These are phyloP conservation scores for Coprinopsis sp. DNA, from an alignment of 768 basidiomycete genomes.

Conservation along the genomic window DNA sequence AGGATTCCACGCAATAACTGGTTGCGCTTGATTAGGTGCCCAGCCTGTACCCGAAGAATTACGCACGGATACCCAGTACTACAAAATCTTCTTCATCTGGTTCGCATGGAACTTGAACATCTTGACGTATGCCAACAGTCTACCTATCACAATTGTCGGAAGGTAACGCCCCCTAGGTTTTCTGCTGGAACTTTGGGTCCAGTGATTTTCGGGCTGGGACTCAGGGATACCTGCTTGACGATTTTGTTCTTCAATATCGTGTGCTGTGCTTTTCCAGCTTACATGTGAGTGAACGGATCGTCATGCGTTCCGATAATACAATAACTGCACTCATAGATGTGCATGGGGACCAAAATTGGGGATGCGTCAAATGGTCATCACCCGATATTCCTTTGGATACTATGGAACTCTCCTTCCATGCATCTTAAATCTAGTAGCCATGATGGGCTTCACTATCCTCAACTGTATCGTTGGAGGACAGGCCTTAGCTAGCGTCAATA, in stretches of 20 bases:
- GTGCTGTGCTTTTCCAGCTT: conserved; percentile 55
- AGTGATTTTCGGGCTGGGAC: conserved; percentile 49
- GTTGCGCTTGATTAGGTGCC: conserved; percentile 34
- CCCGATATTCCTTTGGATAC: conserved; percentile 37
- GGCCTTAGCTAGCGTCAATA: conserved; percentile 27
- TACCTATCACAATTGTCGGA: background rate
- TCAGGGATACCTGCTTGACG: conserved; percentile 58
- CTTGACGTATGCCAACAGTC: conserved; percentile 36
- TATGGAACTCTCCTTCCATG: conserved; percentile 51
- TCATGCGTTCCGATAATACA: background rate
- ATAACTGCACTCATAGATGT: conserved; percentile 9
- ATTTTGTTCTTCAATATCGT: conserved; percentile 68
- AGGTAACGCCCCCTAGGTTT: conserved; percentile 36
- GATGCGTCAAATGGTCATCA: conserved; percentile 81
- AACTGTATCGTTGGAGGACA: conserved; percentile 60
- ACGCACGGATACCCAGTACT: conserved; percentile 55
- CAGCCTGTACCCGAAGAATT: conserved; percentile 52
- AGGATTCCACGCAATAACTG: background rate
- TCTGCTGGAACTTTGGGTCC: conserved; percentile 69
- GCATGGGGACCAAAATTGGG: conserved; percentile 81
- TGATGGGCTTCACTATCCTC: conserved; percentile 57
- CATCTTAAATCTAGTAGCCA: conserved; percentile 47
- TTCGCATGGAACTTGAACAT: conserved; percentile 72
- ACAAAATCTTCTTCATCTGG: conserved; percentile 75
- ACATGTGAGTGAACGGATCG: conserved; percentile 37